Percentiles rank a stretch among this genome's conserved stretches.
Evolutionary conservation across 805 yeast genomes (phyloP).

Genomic region (Metschnikowia amazonensis): DNA sequence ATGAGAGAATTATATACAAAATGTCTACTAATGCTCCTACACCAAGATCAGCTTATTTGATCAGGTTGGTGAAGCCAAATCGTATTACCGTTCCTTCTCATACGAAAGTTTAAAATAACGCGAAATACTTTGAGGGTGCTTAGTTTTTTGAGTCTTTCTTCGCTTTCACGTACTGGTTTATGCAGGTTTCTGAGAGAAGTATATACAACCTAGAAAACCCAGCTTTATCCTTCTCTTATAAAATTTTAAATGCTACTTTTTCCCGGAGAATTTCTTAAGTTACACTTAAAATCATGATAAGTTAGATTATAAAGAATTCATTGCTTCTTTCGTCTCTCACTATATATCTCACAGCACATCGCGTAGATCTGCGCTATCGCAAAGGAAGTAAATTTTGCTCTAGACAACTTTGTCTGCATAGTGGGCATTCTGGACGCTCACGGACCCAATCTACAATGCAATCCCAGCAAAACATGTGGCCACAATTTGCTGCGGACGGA

Average conservation of each 20-base stretch:
- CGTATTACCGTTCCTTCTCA: too few species aligned
- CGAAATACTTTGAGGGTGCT: too few species aligned
- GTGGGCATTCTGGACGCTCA: slow-evolving; percentile 85
- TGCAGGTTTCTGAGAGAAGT: background rate
- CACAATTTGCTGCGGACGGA: slow-evolving; percentile 87
- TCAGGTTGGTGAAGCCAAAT: too few species aligned
- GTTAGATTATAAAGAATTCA: too few species aligned
- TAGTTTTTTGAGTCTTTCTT: background rate
- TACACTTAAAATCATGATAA: too few species aligned
- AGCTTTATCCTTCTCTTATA: background rate
- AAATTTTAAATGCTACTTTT: background rate
- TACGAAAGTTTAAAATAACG: too few species aligned
- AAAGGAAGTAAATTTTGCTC: slow-evolving; percentile 63
- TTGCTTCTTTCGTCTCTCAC: too few species aligned
- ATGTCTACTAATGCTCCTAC: too few species aligned
- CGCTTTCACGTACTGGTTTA: background rate
- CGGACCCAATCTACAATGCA: slow-evolving; percentile 88
- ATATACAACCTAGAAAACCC: background rate
- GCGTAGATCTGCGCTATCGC: background rate
- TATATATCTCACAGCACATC: background rate
- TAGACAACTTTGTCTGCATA: slow-evolving; percentile 71
- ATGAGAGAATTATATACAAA: too few species aligned
- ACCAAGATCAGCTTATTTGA: too few species aligned
- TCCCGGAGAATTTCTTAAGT: too few species aligned
- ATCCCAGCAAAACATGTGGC: slow-evolving; percentile 90